A percentile compares a stretch with the other conserved stretches of the same genome.
Conservation (phyloP, 1,139 yeast genomes). For the Yamadazyma buinensis region DNA sequence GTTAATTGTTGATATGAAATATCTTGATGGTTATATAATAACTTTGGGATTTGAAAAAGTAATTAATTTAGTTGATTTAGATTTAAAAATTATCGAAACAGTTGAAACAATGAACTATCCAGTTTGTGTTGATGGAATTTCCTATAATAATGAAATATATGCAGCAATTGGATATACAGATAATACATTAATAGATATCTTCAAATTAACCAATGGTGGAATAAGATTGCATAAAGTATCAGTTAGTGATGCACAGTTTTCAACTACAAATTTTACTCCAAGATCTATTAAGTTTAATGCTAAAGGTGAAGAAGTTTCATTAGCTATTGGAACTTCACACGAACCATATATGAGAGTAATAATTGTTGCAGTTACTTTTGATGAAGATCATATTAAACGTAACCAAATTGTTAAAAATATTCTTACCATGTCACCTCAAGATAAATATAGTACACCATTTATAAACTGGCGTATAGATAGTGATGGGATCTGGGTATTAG, state of each 20-base stretch:
- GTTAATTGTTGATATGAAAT: slow-evolving; percentile 30
- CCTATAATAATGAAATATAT: slow-evolving; percentile 25
- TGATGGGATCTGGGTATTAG: slow-evolving; percentile 60
- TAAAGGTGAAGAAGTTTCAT: slow-evolving; percentile 17
- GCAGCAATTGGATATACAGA: slow-evolving; percentile 58
- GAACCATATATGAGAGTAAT: slow-evolving; percentile 66
- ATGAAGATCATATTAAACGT: slow-evolving; percentile 19
- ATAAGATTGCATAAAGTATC: slow-evolving; percentile 46
- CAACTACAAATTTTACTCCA: slow-evolving; percentile 65
- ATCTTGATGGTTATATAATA: slow-evolving; percentile 33
- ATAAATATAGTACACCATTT: slow-evolving; percentile 58
- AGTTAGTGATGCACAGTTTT: slow-evolving; percentile 70
- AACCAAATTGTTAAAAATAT: slow-evolving; percentile 54
- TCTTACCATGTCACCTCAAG: slow-evolving; percentile 65
- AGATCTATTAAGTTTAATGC: slow-evolving; percentile 37
- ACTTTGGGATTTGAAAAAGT: slow-evolving; percentile 66
- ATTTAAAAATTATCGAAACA: slow-evolving; percentile 23
- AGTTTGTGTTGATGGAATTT: slow-evolving; percentile 41
- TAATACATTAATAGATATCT: slow-evolving; percentile 53
- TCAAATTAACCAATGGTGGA: slow-evolving; percentile 13
- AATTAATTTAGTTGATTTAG: slow-evolving; percentile 24
- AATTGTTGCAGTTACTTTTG: slow-evolving; percentile 1
- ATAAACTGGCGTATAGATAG: slow-evolving; percentile 33
- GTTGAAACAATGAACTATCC: slow-evolving; percentile 39
- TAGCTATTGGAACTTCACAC: slow-evolving; percentile 69